Base-by-base conservation (phyloP, 768 basidiomycete genomes). In the Chalciporus chontae region DNA sequence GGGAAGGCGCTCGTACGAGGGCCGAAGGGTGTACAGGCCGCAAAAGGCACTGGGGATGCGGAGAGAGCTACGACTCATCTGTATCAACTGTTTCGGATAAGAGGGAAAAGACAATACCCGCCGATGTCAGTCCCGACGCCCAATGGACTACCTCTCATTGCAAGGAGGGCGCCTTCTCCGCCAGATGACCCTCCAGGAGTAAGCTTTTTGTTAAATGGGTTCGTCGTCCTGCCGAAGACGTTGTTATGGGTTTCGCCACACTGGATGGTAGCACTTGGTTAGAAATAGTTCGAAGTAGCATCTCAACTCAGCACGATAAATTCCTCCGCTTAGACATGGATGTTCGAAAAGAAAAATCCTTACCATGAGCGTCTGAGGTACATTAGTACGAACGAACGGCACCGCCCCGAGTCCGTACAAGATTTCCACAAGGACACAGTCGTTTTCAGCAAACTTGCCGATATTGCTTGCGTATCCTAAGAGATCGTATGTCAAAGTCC, bases 111-210 rank as follows among this genome's bases (percentile, higher is more conserved):
- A 40, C 8, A 42, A 59, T 59, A 87, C 86, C 89, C 86, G 51
- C 83, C 87, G 52, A 91, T 81, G 63, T 93, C 91, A 17, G 90
- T 85, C 40, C 90, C 91, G 5, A 91, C 78, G 21, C 89, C 87
- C 58, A 80, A 47, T 5, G 72, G 70, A 32, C 70, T 71, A 21
- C 79, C 79, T 43, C 65, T 72, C 56, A 69, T 55, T 40, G 58
- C 84, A 34, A 94, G 65, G 3, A 94, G 76, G 0, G 90, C 89
- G 26, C 86, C 87, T 70, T 94, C 93, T 27, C 92, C 92, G 5
- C 93, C 92, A 3, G 86, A 87, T 1, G 90, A 93, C 0, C 92
- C 92, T 14, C 92, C 92, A 5, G 76, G 68, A 4, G 86, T 90
- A 39, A 90, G 73, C 17, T 74, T 74, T 14, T 84, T 78, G 59